phyloP scores from a whole-genome alignment of 2,329 filamentous ascomycete genomes.

The Cladosporium sp. region DNA sequence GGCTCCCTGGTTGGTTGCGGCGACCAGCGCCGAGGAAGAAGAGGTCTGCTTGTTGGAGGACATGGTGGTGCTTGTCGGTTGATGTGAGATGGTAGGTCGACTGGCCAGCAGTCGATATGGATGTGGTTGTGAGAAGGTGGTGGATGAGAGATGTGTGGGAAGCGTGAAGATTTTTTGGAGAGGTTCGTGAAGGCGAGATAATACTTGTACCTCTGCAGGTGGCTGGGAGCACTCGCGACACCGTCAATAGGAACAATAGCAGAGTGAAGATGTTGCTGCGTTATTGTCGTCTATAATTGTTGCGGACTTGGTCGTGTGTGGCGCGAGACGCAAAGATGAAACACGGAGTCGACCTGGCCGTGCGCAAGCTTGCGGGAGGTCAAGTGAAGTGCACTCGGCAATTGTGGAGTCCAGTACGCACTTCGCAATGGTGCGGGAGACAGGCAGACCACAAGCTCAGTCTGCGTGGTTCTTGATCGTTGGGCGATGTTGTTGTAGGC shows the following conservation, averaged over 20 bases:
- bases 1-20: background rate
- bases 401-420: background rate
- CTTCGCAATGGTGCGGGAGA: background rate
- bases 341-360: conserved; percentile 7
- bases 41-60: background rate
- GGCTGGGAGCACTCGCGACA: background rate
- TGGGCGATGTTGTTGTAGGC: background rate
- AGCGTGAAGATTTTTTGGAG: background rate
- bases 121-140: background rate
- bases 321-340: background rate
- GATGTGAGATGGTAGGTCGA: background rate
- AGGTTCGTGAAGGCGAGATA: background rate
- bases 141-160: background rate
- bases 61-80: background rate
- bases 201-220: background rate
- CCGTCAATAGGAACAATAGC: conserved; percentile 2
- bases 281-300: conserved; percentile 15
- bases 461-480: background rate
- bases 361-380: background rate
- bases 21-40: background rate
- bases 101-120: background rate
- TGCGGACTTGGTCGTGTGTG: conserved; percentile 1
- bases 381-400: background rate
- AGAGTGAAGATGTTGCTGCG: background rate
- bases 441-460: no score